Percentiles rank a stretch among this genome's conserved stretches.
Evolutionary conservation across 1,139 yeast species (phyloP).

Genomic region (Candida labiduridarum): DNA sequence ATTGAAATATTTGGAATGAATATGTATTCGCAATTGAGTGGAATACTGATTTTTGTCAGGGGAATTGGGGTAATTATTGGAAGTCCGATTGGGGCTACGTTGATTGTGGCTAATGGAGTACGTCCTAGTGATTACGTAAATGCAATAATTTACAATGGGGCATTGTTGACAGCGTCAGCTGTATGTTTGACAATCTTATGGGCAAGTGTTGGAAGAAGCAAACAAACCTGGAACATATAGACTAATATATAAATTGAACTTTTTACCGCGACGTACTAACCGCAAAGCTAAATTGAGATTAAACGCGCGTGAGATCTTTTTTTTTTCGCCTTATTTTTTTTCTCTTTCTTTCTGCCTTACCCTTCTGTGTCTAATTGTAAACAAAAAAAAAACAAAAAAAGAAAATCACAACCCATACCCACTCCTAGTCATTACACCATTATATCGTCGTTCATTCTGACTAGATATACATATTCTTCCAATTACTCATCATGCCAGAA

Average conservation of each 20-base stretch:
- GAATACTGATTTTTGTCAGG: constrained; percentile 32
- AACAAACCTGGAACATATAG: constrained; percentile 1
- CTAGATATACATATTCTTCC: neutral
- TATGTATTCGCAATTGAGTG: constrained; percentile 28
- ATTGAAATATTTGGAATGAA: constrained; percentile 40
- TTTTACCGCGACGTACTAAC: neutral
- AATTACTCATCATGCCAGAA: neutral
- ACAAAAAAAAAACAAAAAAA: constrained; percentile 1
- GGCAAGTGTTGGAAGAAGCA: neutral
- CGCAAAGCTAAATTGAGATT: neutral
- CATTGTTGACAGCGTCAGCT: constrained; percentile 21
- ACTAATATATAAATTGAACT: neutral
- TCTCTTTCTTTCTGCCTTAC: neutral
- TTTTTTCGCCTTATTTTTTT: neutral
- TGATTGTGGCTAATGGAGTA: constrained; percentile 21
- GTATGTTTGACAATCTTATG: constrained; percentile 1
- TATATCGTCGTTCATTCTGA: neutral
- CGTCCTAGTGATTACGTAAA: constrained; percentile 22
- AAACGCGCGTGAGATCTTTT: neutral
- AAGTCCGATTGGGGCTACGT: constrained; percentile 34
- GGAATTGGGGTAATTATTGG: constrained; percentile 37
- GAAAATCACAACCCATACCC: neutral
- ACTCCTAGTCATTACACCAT: neutral
- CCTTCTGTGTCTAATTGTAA: neutral
- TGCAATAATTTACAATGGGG: constrained; percentile 30